Evolutionary conservation across 257 asterid species (phyloP).

Genomic region (Solanum clarkiae): DNA sequence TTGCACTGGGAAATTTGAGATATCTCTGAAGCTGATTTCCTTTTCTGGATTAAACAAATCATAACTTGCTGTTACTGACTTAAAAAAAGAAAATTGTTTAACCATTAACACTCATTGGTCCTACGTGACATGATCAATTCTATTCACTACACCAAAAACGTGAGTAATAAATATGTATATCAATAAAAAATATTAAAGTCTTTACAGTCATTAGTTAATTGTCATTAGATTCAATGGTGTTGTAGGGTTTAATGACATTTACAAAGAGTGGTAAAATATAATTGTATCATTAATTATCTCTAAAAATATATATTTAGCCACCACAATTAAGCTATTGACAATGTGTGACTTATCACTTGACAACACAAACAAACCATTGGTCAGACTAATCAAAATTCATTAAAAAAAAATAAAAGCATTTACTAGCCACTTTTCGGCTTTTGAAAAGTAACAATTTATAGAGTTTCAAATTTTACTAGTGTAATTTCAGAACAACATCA

Average conservation of each 20-base stretch:
- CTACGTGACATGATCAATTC: no score
- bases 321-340: no score
- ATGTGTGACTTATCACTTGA: no score
- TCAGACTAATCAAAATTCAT: background rate
- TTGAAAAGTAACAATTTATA: background rate
- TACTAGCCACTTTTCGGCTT: background rate
- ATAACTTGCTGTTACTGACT: background rate
- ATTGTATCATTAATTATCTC: no score
- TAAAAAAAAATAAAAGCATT: background rate
- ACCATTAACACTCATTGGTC: background rate
- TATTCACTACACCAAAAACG: no score
- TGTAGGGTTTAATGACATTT: no score
- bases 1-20: conserved; percentile 20
- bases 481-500: background rate
- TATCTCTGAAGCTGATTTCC: conserved; percentile 67
- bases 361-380: background rate
- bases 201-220: no score
- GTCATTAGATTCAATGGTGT: accelerated
- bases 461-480: background rate
- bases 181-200: no score
- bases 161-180: no score
- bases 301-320: no score
- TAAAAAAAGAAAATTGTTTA: background rate
- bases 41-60: conserved; percentile 21
- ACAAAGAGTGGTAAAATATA: no score